A percentile compares a stretch with the other conserved stretches of the same genome.
Conservation (phyloP, 2,329 filamentous ascomycete genomes). For the Tolypocladium album region DNA sequence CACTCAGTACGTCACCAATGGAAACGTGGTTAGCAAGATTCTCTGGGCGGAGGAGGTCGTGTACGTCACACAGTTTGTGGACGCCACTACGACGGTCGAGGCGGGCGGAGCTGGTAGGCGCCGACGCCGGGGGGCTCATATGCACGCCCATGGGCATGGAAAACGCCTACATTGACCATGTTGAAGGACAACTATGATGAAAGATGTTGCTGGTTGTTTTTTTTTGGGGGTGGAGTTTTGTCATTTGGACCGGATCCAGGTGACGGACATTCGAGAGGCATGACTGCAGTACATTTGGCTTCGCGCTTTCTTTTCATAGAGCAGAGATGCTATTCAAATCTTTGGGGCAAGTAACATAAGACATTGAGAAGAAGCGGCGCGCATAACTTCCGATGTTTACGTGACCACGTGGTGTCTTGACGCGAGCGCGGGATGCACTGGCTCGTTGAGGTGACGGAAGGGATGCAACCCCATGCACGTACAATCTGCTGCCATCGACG, state of each 20-base stretch:
- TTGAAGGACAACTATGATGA: conserved; percentile 6
- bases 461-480: not conserved
- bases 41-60: conserved; percentile 45
- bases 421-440: too few relatives aligned
- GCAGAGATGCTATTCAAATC: conserved; percentile 18
- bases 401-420: too few relatives aligned
- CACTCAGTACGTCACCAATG: conserved; percentile 42
- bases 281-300: conserved; percentile 24
- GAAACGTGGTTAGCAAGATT: conserved; percentile 42
- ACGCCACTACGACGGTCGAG: conserved; percentile 27
- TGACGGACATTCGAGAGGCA: conserved; percentile 15
- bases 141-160: conserved; percentile 28
- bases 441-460: not conserved
- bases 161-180: conserved; percentile 11
- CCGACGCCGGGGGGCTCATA: conserved; percentile 19
- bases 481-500: not conserved
- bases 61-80: conserved; percentile 36
- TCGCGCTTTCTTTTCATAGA: conserved; percentile 20
- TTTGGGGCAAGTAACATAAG: conserved; percentile 19
- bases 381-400: not conserved
- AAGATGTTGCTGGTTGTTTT: conserved; percentile 6
- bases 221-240: conserved; percentile 7
- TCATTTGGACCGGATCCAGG: conserved; percentile 26
- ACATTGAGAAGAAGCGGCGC: conserved; percentile 10
- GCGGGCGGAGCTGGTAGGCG: conserved; percentile 6